Conservation (phyloP, 2,329 filamentous ascomycete species). For the Orbilia ellipsospora region DNA sequence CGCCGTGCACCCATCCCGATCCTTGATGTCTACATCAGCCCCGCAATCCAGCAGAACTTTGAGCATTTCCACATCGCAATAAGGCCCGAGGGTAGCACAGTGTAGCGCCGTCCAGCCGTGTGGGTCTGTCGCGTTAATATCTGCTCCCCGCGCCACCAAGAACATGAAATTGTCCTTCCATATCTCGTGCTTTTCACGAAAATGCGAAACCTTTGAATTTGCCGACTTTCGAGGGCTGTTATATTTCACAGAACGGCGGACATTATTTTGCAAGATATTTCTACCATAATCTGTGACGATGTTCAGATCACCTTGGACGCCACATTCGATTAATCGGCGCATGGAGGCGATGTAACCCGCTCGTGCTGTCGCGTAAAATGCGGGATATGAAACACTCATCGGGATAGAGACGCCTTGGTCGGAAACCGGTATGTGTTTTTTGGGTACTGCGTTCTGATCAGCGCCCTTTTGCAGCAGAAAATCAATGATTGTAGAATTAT, state of each 20-base stretch:
- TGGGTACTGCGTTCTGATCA: slow-evolving; percentile 2
- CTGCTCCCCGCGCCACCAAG: slow-evolving; percentile 22
- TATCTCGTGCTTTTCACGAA: slow-evolving; percentile 36
- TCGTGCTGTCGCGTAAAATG: slow-evolving; percentile 42
- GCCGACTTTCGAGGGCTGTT: slow-evolving; percentile 46
- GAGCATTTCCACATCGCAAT: slow-evolving; percentile 44
- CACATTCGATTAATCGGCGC: slow-evolving; percentile 40
- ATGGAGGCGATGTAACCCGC: slow-evolving; percentile 53
- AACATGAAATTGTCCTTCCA: slow-evolving; percentile 49
- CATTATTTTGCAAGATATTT: slow-evolving; percentile 40
- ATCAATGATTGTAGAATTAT: slow-evolving; percentile 37
- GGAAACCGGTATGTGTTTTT: slow-evolving; percentile 14
- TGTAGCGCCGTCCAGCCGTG: slow-evolving; percentile 42
- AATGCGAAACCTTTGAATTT: slow-evolving; percentile 43
- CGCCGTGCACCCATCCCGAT: slow-evolving; percentile 29
- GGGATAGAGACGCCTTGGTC: slow-evolving; percentile 8
- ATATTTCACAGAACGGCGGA: slow-evolving; percentile 45
- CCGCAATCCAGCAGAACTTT: slow-evolving; percentile 29
- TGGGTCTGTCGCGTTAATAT: slow-evolving; percentile 42
- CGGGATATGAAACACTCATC: slow-evolving; percentile 15
- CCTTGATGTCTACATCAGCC: slow-evolving; percentile 23
- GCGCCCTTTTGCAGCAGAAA: slow-evolving; percentile 37
- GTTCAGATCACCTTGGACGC: slow-evolving; percentile 37
- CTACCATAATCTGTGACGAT: slow-evolving; percentile 38
- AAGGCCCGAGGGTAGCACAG: slow-evolving; percentile 47